These are phyloP conservation scores for Suillus discolor DNA, from an alignment of 768 basidiomycete species.

Conservation along the genomic window DNA sequence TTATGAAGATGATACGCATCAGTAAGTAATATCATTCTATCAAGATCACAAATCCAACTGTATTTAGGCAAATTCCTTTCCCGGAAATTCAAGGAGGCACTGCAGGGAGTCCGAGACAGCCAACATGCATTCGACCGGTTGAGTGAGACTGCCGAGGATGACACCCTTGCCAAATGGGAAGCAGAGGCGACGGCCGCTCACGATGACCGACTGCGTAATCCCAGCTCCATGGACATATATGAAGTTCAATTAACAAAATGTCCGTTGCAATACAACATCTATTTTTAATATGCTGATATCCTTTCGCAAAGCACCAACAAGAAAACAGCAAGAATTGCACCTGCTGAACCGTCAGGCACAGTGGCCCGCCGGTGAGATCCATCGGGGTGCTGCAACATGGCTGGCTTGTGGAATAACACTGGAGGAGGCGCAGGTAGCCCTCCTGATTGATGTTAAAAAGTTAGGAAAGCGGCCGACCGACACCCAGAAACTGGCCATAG, in stretches of 20 bases:
- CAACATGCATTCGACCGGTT: neutral
- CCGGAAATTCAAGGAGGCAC: neutral
- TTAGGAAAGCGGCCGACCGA: neutral
- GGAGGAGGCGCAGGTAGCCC: neutral
- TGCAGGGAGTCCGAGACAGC: neutral
- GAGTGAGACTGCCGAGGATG: neutral
- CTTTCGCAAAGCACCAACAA: neutral
- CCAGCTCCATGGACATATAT: constrained; percentile 4
- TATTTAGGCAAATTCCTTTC: too few species aligned
- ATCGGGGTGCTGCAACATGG: too few species aligned
- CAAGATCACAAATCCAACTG: neutral
- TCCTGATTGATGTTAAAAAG: neutral
- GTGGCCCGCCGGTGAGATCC: too few species aligned
- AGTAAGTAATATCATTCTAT: neutral
- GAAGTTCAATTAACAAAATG: constrained; percentile 8
- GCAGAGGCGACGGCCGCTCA: neutral
- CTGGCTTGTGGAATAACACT: too few species aligned
- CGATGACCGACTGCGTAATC: neutral
- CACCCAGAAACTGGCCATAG: neutral
- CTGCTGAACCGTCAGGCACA: too few species aligned
- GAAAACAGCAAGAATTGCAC: neutral
- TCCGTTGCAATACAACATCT: neutral
- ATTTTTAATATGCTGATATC: neutral
- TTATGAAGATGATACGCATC: constrained; percentile 22
- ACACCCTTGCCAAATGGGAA: neutral